Conservation (phyloP, 2,329 filamentous ascomycete species). For the Allantophomopsis cytisporea region DNA sequence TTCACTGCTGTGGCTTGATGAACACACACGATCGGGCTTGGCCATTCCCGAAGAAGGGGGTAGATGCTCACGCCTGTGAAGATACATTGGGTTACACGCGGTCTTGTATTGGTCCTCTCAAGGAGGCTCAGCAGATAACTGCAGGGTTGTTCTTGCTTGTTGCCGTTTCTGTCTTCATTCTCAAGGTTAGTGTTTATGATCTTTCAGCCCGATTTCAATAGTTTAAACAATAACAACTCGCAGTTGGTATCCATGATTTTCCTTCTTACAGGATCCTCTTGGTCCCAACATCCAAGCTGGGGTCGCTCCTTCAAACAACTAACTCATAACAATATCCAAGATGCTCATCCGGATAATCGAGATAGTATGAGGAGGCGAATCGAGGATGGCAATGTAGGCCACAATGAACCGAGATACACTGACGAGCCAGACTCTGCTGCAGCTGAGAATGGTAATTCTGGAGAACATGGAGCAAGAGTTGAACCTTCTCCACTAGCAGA, state of each 20-base stretch:
- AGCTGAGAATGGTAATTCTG: slow-evolving; percentile 1
- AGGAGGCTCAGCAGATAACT: too few species aligned
- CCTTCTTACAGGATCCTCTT: slow-evolving; percentile 13
- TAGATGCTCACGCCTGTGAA: slow-evolving; percentile 25
- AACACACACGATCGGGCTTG: slow-evolving; percentile 43
- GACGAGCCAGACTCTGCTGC: slow-evolving; percentile 8
- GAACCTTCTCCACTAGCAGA: slow-evolving; percentile 11
- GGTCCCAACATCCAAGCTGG: slow-evolving; percentile 7
- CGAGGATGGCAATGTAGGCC: slow-evolving; percentile 6
- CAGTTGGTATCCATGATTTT: slow-evolving; percentile 4
- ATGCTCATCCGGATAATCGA: slow-evolving; percentile 8
- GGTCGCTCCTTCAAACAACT: slow-evolving; percentile 6
- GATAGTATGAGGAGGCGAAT: slow-evolving; percentile 11
- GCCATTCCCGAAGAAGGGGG: slow-evolving; percentile 34
- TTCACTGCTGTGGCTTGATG: slow-evolving; percentile 53
- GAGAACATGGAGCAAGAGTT: slow-evolving; percentile 9
- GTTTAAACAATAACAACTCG: too few species aligned
- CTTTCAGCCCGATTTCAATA: too few species aligned
- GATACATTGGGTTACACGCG: slow-evolving; percentile 24
- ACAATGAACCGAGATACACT: slow-evolving; percentile 7
- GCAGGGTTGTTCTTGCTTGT: too few species aligned
- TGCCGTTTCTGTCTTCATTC: too few species aligned
- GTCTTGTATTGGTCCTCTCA: slow-evolving; percentile 1
- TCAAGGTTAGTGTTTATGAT: too few species aligned
- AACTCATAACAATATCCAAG: slow-evolving; percentile 3